Evolutionary conservation across 2,329 filamentous ascomycete genomes (phyloP).

Genomic region (Harringtonia aguacate): DNA sequence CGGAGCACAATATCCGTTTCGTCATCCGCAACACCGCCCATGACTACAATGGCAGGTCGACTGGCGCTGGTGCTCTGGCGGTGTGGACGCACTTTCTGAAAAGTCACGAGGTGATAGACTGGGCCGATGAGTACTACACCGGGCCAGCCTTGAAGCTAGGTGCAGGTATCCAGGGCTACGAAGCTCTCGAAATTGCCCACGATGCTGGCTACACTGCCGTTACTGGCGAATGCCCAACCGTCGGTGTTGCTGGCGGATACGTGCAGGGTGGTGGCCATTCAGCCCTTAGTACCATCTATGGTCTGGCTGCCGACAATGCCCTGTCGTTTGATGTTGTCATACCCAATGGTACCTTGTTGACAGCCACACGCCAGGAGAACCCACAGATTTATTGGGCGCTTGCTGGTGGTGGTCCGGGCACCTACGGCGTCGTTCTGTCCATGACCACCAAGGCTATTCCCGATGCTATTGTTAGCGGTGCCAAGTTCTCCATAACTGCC

Average conservation of each 20-base stretch:
- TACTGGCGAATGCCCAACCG: constrained; percentile 18
- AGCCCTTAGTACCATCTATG: constrained; percentile 31
- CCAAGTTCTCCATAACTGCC: constrained; percentile 28
- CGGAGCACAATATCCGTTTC: constrained; percentile 36
- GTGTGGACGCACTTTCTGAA: constrained; percentile 40
- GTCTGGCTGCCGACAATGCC: constrained; percentile 31
- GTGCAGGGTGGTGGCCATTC: constrained; percentile 49
- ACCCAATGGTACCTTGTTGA: constrained; percentile 23
- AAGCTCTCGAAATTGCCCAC: constrained; percentile 37
- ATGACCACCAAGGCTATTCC: constrained; percentile 22
- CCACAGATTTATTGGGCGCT: constrained; percentile 47
- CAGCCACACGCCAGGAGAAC: constrained; percentile 25
- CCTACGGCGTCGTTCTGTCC: constrained; percentile 38
- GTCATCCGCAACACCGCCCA: constrained; percentile 48
- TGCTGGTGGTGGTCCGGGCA: constrained; percentile 39
- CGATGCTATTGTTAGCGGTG: constrained; percentile 28
- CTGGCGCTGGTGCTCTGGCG: constrained; percentile 46
- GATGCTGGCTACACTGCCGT: neutral
- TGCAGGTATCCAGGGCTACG: constrained; percentile 36
- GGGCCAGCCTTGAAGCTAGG: constrained; percentile 26
- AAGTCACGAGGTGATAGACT: neutral
- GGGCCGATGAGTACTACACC: neutral
- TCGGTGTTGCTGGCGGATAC: constrained; percentile 51
- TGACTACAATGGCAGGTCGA: constrained; percentile 47
- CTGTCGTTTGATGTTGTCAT: constrained; percentile 30